phyloP scores from a whole-genome alignment of 208 protist species.

The Leishmania martiniquensis region DNA sequence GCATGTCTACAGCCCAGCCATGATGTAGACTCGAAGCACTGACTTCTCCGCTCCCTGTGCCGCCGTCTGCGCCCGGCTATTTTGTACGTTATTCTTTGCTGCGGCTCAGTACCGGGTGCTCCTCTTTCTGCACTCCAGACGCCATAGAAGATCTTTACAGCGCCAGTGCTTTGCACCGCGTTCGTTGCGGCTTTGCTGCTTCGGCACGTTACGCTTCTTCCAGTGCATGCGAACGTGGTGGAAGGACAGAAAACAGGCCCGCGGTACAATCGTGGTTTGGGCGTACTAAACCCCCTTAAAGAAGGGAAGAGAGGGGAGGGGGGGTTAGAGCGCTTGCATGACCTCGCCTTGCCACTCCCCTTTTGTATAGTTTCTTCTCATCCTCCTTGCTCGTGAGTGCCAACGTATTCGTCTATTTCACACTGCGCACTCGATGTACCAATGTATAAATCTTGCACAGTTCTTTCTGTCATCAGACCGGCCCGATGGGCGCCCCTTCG shows the following conservation, averaged over 20 bases:
- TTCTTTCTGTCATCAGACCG: neutral
- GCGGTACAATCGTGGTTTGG: neutral
- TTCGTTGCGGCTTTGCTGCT: neutral
- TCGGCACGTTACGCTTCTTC: neutral
- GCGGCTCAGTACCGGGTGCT: neutral
- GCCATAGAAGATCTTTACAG: neutral
- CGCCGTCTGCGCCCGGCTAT: neutral
- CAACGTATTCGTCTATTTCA: neutral
- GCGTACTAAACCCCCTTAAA: too few relatives aligned
- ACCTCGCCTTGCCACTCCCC: too few relatives aligned
- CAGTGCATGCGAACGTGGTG: neutral
- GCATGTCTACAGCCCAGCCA: constrained; percentile 83
- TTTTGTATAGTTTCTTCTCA: neutral
- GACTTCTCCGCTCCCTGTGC: neutral
- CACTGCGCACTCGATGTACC: neutral
- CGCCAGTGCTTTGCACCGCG: neutral
- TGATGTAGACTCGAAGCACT: constrained; percentile 22
- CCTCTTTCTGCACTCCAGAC: neutral
- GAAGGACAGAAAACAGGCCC: neutral
- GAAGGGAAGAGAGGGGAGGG: too few relatives aligned
- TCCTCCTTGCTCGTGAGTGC: neutral
- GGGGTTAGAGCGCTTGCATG: too few relatives aligned
- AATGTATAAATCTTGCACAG: neutral
- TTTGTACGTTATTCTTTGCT: neutral
- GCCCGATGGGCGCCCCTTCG: neutral